phyloP scores from a whole-genome alignment of 495 filamentous ascomycete species.

The Hapsidospora chrysogenum region DNA sequence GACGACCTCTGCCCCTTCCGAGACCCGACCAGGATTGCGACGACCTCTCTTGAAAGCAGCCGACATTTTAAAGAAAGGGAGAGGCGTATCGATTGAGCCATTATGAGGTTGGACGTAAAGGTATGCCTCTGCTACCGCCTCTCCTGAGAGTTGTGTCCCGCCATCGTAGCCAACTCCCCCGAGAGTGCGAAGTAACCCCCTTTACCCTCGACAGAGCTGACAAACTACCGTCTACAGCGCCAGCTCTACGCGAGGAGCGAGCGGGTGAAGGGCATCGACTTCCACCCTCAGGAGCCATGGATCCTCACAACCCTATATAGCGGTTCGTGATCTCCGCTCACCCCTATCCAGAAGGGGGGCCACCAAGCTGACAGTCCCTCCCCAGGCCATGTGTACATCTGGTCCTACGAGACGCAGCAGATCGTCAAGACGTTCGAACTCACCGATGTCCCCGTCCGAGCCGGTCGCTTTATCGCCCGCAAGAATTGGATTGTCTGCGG shows the following conservation, averaged over 20 bases:
- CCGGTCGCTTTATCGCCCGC: slow-evolving; percentile 87
- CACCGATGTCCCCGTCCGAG: slow-evolving; percentile 94
- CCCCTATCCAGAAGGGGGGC: slow-evolving; percentile 7
- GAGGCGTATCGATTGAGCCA: no score
- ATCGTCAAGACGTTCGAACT: slow-evolving; percentile 99
- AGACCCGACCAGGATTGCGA: no score
- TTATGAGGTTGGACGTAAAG: background rate
- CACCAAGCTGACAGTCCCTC: background rate
- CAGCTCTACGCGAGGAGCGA: slow-evolving; percentile 62
- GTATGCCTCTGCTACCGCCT: background rate
- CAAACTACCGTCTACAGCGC: slow-evolving; percentile 7
- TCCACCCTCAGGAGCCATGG: slow-evolving; percentile 93
- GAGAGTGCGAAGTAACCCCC: no score
- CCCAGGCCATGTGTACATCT: slow-evolving; percentile 91
- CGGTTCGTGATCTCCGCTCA: slow-evolving; percentile 31
- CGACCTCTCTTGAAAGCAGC: no score
- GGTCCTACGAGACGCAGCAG: slow-evolving; percentile 95
- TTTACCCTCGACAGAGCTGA: background rate
- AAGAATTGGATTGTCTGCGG: slow-evolving; percentile 99
- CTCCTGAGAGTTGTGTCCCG: background rate
- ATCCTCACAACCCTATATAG: slow-evolving; percentile 93
- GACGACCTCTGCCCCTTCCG: no score
- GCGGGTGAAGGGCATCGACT: slow-evolving; percentile 95
- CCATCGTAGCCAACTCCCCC: no score
- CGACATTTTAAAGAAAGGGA: no score